Evolutionary conservation across 2,329 filamentous ascomycete genomes (phyloP), one percentile per base, ranked within the genome.

Genomic region (Penicillium sp.): DNA sequence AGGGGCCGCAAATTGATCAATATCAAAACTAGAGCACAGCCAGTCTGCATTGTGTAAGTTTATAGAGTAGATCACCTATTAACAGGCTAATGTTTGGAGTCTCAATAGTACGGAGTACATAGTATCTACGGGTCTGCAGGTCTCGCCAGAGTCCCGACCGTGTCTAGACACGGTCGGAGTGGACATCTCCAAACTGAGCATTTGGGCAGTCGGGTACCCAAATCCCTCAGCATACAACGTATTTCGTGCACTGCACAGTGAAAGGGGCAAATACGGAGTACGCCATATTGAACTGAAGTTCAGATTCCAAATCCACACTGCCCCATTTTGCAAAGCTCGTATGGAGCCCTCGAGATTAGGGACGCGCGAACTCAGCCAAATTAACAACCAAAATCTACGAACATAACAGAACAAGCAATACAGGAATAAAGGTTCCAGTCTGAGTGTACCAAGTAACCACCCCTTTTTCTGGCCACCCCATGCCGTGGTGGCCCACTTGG

Each of bases 401-500:
- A 23, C 23, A 23, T 3, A 23, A 23, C 23, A 23, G 5, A 42
- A 49, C 35, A 60, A 59, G 56, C 52, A 59, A 51, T 44, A 43
- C 45, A 48, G 30, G 14, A 26, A 4, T 23, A 52, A 40, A n/a
- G 53, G 46, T 32, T 60, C 43, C 44, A 53, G 45, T 48, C 47
- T 49, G 43, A 58, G 48, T 42, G 51, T 16, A 16, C 23, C 3
- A 23, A 23, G 23, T 23, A 52, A 40, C 45, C 38, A 43, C 52
- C 40, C 32, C 27, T 48, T 42, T 49, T 51, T 45, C 45, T 50
- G 3, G 3, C 23, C 23, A 19, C 47, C 27, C 52, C 51, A 61
- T 56, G 57, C 60, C 60, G 57, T 61, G 61, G 23, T 60, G 57
- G 57, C 51, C 61, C 61, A 58, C 60, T 60, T 50, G 41, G 50